Evolutionary conservation across 768 basidiomycete species (phyloP).

Genomic region (Pleurotus eryngii): DNA sequence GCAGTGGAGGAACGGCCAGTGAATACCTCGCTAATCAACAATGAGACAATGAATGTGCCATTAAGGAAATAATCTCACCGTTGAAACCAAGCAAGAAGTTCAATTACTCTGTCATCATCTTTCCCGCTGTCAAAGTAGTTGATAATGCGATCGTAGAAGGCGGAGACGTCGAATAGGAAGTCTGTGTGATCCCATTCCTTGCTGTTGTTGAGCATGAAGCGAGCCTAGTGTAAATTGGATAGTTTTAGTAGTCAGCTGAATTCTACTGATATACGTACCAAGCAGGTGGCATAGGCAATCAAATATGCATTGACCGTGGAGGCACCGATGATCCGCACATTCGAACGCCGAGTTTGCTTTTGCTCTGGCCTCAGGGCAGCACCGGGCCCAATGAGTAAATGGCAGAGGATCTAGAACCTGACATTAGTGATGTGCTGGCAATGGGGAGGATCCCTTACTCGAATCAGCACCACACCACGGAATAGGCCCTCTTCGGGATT

Average conservation of each 20-base stretch:
- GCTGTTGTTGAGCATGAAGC: conserved; percentile 17
- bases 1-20: too few species aligned
- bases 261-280: conserved; percentile 13
- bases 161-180: conserved; percentile 16
- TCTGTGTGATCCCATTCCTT: conserved; percentile 12
- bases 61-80: too few species aligned
- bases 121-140: conserved; percentile 16
- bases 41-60: too few species aligned
- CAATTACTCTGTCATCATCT: background rate
- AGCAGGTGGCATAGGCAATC: conserved; percentile 27
- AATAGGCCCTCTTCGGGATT: background rate
- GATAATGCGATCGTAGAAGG: conserved; percentile 17
- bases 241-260: background rate
- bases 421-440: background rate
- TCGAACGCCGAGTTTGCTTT: background rate
- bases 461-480: background rate
- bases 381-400: conserved; percentile 5
- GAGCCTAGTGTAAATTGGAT: conserved; percentile 13
- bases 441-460: background rate
- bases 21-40: too few species aligned
- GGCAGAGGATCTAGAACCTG: background rate
- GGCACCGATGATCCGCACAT: conserved; percentile 10
- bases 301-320: conserved; percentile 19
- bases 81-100: too few species aligned
- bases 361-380: background rate